A percentile compares a stretch with the other conserved stretches of the same genome.
These are phyloP conservation scores for Ceratobasidium papillatum DNA, from an alignment of 1,284 basidiomycete species.

Conservation along the genomic window DNA sequence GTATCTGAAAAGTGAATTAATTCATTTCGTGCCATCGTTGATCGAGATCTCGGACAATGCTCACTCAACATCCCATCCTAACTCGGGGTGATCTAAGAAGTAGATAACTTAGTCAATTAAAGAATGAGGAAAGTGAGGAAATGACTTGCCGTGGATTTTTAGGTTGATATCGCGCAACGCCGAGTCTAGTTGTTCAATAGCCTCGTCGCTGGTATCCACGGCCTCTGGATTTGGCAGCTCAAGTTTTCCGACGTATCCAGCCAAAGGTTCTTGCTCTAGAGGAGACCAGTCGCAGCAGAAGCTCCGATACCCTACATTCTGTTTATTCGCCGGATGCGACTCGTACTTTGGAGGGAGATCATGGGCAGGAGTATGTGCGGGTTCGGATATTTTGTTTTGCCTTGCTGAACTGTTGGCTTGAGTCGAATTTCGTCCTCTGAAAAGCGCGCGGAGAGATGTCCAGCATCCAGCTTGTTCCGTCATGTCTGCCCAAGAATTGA, in stretches of 20 bases:
- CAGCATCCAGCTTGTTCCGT: constrained; percentile 19
- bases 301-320: neutral
- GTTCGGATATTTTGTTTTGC: neutral
- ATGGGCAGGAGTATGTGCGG: neutral
- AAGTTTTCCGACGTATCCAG: neutral
- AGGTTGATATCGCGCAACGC: constrained; percentile 69
- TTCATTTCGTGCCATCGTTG: too few relatives aligned
- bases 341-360: neutral
- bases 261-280: neutral
- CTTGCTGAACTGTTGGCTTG: neutral
- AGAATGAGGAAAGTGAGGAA: neutral
- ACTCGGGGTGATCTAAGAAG: constrained; percentile 63
- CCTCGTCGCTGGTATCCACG: constrained; percentile 62
- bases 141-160: constrained; percentile 68
- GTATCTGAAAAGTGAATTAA: constrained; percentile 54
- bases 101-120: neutral
- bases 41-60: constrained; percentile 44
- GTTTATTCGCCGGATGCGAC: neutral
- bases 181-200: constrained; percentile 62
- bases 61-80: constrained; percentile 65
- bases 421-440: neutral
- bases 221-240: constrained; percentile 28
- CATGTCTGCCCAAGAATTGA: neutral
- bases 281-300: neutral
- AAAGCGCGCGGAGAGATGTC: constrained; percentile 13